Evolutionary conservation across 2,329 filamentous ascomycete species (phyloP).

Genomic region (Colletotrichum sansevieriae): DNA sequence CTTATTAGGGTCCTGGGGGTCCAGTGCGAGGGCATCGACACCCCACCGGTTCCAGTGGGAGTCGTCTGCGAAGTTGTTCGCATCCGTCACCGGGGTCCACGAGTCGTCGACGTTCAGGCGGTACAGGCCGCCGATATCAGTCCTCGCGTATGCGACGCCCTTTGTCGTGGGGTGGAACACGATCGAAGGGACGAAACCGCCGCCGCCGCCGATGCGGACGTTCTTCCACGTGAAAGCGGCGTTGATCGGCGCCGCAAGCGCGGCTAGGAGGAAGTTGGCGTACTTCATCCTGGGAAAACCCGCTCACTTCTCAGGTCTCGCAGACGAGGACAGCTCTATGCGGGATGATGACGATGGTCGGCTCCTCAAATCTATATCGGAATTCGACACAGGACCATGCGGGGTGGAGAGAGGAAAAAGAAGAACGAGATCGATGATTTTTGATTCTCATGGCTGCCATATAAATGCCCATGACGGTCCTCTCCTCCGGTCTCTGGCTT

Average conservation of each 20-base stretch:
- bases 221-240: conserved; percentile 62
- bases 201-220: conserved; percentile 68
- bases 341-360: neutral
- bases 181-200: conserved; percentile 68
- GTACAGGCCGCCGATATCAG: conserved; percentile 70
- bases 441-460: neutral
- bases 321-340: neutral
- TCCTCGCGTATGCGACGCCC: conserved; percentile 67
- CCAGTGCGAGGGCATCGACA: conserved; percentile 68
- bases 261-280: conserved; percentile 31
- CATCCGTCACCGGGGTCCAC: conserved; percentile 67
- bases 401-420: neutral
- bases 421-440: conserved; percentile 3
- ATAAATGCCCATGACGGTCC: conserved; percentile 9
- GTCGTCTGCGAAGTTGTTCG: conserved; percentile 52
- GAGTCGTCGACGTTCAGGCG: conserved; percentile 67
- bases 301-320: neutral
- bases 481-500: neutral
- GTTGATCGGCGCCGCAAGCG: conserved; percentile 44
- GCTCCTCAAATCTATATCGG: conserved; percentile 14
- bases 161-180: conserved; percentile 66
- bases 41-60: conserved; percentile 68
- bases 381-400: conserved; percentile 12
- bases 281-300: conserved; percentile 34
- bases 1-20: conserved; percentile 64